phyloP scores from a whole-genome alignment of 2,329 filamentous ascomycete species.

The Neurospora crassa region DNA sequence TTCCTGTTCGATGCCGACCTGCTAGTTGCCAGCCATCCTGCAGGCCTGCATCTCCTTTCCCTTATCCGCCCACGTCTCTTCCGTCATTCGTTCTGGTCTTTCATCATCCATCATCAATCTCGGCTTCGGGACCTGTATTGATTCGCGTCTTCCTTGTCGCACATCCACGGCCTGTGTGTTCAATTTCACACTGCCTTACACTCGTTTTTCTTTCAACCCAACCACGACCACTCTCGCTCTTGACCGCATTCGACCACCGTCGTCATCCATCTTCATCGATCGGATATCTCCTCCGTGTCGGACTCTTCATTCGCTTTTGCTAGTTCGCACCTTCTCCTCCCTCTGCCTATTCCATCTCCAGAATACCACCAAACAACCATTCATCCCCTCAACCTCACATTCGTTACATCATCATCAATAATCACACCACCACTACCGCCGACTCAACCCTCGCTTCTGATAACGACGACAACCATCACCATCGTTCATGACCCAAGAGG shows the following conservation, averaged over 20 bases:
- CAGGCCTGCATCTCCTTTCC: not conserved
- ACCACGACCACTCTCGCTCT: not conserved
- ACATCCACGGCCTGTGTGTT: not conserved
- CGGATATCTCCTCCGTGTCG: not conserved
- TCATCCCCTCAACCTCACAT: not conserved
- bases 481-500: not conserved
- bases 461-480: not conserved
- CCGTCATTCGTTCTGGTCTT: conserved; percentile 1
- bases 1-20: not conserved
- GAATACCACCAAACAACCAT: not conserved
- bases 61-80: not conserved
- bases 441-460: not conserved
- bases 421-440: not conserved
- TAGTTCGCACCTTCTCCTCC: not conserved
- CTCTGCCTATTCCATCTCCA: not conserved
- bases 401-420: not conserved
- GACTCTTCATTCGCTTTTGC: not conserved
- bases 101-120: not conserved
- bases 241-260: not conserved
- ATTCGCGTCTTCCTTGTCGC: not conserved
- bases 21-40: not conserved
- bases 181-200: not conserved
- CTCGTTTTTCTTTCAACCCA: not conserved
- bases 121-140: not conserved
- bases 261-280: not conserved